phyloP scores from a whole-genome alignment of 2,329 filamentous ascomycete genomes.

The Arthrobotrys sinensis region DNA sequence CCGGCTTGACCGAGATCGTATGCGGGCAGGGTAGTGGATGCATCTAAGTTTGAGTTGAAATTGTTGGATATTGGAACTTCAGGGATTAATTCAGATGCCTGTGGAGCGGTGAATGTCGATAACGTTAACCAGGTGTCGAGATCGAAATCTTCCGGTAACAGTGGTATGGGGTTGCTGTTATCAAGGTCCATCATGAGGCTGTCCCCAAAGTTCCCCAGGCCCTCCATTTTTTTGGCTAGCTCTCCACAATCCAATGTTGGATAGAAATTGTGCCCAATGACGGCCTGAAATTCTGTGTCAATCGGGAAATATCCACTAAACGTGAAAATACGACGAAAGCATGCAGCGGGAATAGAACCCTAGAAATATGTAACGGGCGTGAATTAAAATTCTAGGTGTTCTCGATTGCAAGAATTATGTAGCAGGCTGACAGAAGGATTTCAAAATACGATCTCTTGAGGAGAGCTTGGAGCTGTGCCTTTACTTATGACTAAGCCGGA shows the following conservation, averaged over 20 bases:
- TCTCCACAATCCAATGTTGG: slow-evolving; percentile 4
- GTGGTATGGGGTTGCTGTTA: slow-evolving; percentile 18
- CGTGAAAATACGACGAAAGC: background rate
- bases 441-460: slow-evolving; percentile 38
- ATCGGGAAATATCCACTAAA: slow-evolving; percentile 34
- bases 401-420: slow-evolving; percentile 14
- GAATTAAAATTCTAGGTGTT: slow-evolving; percentile 14
- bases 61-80: slow-evolving; percentile 29
- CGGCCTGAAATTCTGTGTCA: slow-evolving; percentile 10
- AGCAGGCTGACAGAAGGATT: slow-evolving; percentile 25
- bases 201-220: slow-evolving; percentile 41
- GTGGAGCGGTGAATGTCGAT: slow-evolving; percentile 34
- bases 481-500: slow-evolving; percentile 44
- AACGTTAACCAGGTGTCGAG: slow-evolving; percentile 52
- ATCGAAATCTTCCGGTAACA: slow-evolving; percentile 46
- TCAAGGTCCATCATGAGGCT: slow-evolving; percentile 48
- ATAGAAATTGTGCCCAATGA: slow-evolving; percentile 34
- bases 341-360: slow-evolving; percentile 11
- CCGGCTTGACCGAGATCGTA: slow-evolving; percentile 39
- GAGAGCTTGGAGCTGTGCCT: slow-evolving; percentile 8
- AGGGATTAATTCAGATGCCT: slow-evolving; percentile 19
- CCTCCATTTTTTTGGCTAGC: slow-evolving; percentile 33
- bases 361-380: background rate
- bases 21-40: slow-evolving; percentile 19
- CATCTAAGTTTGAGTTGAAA: slow-evolving; percentile 8